Conservation (phyloP, 2,329 filamentous ascomycete genomes). For the Bipolaris oryzae region DNA sequence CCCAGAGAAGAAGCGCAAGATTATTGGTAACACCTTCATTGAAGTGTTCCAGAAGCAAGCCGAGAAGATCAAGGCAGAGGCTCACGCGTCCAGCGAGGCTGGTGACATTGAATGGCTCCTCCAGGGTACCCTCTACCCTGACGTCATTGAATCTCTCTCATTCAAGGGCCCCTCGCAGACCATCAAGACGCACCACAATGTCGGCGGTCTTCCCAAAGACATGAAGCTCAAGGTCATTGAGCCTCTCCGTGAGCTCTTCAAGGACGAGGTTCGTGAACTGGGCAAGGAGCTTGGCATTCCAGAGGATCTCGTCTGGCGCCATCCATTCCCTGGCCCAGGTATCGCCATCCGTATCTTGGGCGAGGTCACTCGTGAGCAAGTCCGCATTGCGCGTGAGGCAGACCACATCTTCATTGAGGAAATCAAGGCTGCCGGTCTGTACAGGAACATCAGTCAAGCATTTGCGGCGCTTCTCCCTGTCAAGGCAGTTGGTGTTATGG, state of each 20-base stretch:
- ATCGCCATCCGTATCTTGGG: slow-evolving; percentile 82
- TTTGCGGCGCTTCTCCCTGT: slow-evolving; percentile 71
- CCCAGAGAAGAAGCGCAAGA: slow-evolving; percentile 88
- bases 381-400: slow-evolving; percentile 78
- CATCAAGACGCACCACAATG: slow-evolving; percentile 78
- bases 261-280: slow-evolving; percentile 77
- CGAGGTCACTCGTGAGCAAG: slow-evolving; percentile 79
- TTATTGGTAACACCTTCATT: slow-evolving; percentile 83
- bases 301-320: slow-evolving; percentile 76
- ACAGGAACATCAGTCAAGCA: slow-evolving; percentile 72
- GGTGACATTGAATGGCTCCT: slow-evolving; percentile 85
- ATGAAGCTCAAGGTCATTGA: slow-evolving; percentile 76
- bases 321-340: slow-evolving; percentile 77
- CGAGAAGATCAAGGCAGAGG: slow-evolving; percentile 72
- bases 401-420: slow-evolving; percentile 79
- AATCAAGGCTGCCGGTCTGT: slow-evolving; percentile 74
- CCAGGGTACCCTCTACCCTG: slow-evolving; percentile 83
- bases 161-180: slow-evolving; percentile 75
- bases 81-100: slow-evolving; percentile 68
- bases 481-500: slow-evolving; percentile 70
- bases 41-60: slow-evolving; percentile 84
- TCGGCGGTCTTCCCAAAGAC: slow-evolving; percentile 69
- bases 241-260: slow-evolving; percentile 80
- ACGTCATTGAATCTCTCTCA: slow-evolving; percentile 73
- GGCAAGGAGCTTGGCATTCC: slow-evolving; percentile 73